Base-by-base conservation (phyloP, 2,329 filamentous ascomycete species). In the Dactylellina parvicollis region DNA sequence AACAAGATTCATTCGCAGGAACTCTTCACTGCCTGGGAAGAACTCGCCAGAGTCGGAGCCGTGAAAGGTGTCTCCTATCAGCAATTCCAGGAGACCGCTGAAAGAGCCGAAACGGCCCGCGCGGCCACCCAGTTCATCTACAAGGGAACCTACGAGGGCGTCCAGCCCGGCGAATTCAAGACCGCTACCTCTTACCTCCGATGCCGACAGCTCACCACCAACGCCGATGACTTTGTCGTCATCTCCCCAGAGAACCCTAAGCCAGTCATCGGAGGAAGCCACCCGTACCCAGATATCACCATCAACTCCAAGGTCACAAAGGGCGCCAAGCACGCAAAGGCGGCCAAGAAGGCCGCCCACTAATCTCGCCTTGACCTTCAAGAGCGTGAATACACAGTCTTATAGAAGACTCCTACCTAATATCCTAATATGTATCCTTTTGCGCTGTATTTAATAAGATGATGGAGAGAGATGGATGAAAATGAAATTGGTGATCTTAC, bases 61-160 rank as follows among this genome's bases (percentile, higher is more conserved):
- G 9, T 72, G 26, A 2, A 36, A 3, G 44, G 47, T 12, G 18
- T 54, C 40, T 8, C 38, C 20, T 12, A 8, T 12, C 18, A 3
- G n/a, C 59, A 65, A 2, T 42, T 65, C 26, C 5, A 20, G 8
- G 12, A 30, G 4, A 34, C 34, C 24, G 3, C 38, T 4, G 18
- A 28, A 0, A 10, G 32, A 3, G 50, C 50, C 7, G 28, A 46
- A 1, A 32, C 56, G 2, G 42, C 66, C 20, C 38, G 26, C 14
- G 18, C 16, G 4, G 30, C 32, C 20, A 26, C 22, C 18, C 30
- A 16, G 38, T 44, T 65, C 47, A 49, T 71, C 40, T 22, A 38
- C 14, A 65, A 47, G 67, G 69, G 54, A 47, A 66, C 46, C n/a
- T 60, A 60, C 30, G 38, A 66, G 54, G 54, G 60, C 44, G 69